Evolutionary conservation across 192 early-diverging fungal species (phyloP).

Genomic region (Lunasporangiospora selenospora): DNA sequence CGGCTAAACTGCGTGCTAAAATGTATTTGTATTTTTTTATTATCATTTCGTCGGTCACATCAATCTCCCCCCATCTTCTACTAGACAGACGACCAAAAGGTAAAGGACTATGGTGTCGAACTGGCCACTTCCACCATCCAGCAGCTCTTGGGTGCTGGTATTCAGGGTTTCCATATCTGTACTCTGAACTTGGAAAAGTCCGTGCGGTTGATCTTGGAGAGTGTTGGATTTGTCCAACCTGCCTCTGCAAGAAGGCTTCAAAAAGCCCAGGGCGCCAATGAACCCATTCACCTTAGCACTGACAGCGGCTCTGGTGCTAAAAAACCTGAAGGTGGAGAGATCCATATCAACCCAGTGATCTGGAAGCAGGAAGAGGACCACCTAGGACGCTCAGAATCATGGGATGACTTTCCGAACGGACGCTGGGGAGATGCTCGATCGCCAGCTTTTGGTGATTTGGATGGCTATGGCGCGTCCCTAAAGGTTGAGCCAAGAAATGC

Average conservation of each 20-base stretch:
- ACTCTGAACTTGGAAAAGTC: constrained; percentile 83
- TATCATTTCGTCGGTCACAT: not conserved
- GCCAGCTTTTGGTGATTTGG: constrained; percentile 69
- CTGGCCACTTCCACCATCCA: constrained; percentile 76
- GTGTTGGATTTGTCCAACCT: constrained; percentile 66
- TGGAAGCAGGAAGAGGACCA: constrained; percentile 58
- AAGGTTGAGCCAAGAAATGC: constrained; percentile 61
- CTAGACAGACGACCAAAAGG: constrained; percentile 80
- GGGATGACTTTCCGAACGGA: constrained; percentile 94
- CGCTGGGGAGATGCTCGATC: constrained; percentile 87
- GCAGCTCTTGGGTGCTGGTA: constrained; percentile 55
- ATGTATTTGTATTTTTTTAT: not conserved
- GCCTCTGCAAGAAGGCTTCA: constrained; percentile 4
- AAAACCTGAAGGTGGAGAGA: not conserved
- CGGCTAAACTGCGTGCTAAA: too few species aligned
- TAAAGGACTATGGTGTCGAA: constrained; percentile 82
- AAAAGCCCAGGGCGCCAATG: constrained; percentile 6
- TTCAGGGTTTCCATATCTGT: constrained; percentile 81
- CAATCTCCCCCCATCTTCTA: not conserved
- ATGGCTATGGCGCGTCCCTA: constrained; percentile 73
- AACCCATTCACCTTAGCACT: constrained; percentile 10
- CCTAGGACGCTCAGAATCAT: constrained; percentile 71
- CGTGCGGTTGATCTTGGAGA: constrained; percentile 76
- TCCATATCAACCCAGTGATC: constrained; percentile 57
- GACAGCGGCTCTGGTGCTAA: not conserved